These are phyloP conservation scores for Phytopythium ostracodes DNA, from an alignment of 352 stramenopile genomes.

Conservation along the genomic window DNA sequence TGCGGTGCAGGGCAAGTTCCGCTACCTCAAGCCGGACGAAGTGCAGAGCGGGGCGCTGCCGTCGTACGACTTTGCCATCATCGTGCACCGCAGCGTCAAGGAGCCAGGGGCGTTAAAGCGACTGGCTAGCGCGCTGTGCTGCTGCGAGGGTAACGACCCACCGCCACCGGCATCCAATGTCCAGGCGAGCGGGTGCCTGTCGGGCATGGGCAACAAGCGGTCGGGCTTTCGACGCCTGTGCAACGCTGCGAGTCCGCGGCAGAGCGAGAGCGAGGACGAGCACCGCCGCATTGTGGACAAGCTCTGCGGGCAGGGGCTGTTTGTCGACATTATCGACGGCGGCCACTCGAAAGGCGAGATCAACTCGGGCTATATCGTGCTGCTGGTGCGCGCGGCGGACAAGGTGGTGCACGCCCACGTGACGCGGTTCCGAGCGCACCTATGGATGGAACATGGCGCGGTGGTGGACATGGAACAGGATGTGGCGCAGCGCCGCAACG, in stretches of 20 bases:
- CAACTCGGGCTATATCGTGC: constrained; percentile 75
- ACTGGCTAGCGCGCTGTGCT: constrained; percentile 29
- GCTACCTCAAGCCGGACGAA: constrained; percentile 81
- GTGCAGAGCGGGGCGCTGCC: constrained; percentile 54
- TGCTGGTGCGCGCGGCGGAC: constrained; percentile 63
- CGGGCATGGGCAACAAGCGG: constrained; percentile 24
- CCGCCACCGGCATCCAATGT: neutral
- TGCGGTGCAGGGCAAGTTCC: constrained; percentile 43
- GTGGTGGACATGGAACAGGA: constrained; percentile 79
- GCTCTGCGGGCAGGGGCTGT: constrained; percentile 58
- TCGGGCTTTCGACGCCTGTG: constrained; percentile 68
- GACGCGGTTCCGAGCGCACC: constrained; percentile 58
- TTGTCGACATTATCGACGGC: constrained; percentile 84
- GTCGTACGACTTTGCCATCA: constrained; percentile 77
- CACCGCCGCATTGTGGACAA: constrained; percentile 78
- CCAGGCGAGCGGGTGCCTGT: neutral
- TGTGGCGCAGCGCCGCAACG: constrained; percentile 45
- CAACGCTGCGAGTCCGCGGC: constrained; percentile 35
- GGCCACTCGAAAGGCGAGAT: constrained; percentile 79
- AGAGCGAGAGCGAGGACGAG: constrained; percentile 74
- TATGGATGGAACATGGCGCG: constrained; percentile 79
- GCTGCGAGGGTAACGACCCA: constrained; percentile 22
- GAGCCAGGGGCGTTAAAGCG: constrained; percentile 26
- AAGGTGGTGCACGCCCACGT: constrained; percentile 57
- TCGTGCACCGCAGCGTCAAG: constrained; percentile 67